These are phyloP conservation scores for Penicillium canariense DNA, from an alignment of 495 filamentous ascomycete genomes.

Conservation along the genomic window DNA sequence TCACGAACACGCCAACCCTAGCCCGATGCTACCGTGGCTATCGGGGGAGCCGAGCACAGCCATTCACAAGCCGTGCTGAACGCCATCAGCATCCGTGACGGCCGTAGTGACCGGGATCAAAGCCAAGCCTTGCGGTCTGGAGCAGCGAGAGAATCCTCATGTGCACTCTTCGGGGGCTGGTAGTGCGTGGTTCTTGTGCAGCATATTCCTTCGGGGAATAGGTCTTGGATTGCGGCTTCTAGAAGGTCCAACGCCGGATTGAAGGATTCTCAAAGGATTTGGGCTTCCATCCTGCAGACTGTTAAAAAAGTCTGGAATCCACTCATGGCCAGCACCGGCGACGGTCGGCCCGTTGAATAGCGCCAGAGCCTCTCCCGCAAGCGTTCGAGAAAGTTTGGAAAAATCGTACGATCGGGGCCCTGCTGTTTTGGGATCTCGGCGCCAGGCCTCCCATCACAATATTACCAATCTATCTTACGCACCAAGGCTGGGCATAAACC, in stretches of 20 bases:
- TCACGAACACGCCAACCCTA: conserved; percentile 9
- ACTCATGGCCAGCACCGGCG: not conserved
- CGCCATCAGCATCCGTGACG: conserved; percentile 15
- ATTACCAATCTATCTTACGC: not conserved
- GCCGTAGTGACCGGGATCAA: conserved; percentile 8
- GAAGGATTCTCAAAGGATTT: not conserved
- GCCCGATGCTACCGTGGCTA: conserved; percentile 29
- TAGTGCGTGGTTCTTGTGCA: no score
- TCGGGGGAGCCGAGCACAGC: conserved; percentile 8
- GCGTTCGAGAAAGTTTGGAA: conserved; percentile 1
- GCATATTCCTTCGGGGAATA: no score
- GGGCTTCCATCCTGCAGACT: not conserved
- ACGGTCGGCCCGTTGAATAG: not conserved
- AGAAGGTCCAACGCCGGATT: not conserved
- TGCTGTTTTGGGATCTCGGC: not conserved
- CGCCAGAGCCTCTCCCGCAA: not conserved
- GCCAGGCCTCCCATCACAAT: not conserved
- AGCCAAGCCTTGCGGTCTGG: conserved; percentile 4
- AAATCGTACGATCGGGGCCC: not conserved
- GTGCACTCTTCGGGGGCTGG: not conserved
- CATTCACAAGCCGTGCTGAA: conserved; percentile 16
- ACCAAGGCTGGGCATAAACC: no score
- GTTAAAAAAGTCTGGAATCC: no score
- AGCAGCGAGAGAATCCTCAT: not conserved
- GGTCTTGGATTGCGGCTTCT: no score